Percentiles rank a stretch among this genome's conserved stretches.
Conservation (phyloP, 306 rosid species). For the Inga leiocalycina region DNA sequence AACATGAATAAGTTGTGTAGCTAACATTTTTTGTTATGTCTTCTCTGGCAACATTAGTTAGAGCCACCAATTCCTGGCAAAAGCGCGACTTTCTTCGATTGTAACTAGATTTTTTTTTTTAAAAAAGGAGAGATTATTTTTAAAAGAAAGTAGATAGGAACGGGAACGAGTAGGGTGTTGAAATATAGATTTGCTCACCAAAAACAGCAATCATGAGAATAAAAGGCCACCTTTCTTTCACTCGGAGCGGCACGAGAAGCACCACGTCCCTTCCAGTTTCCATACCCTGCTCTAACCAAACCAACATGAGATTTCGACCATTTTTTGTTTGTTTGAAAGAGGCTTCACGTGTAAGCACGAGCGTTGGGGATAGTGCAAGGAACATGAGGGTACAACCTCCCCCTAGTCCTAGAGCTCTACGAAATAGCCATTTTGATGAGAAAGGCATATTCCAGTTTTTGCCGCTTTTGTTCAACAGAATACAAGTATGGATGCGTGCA, state of each 20-base stretch:
- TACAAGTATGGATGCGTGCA: background rate
- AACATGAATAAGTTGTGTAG: background rate
- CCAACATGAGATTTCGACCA: background rate
- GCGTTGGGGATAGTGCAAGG: slow-evolving; percentile 1
- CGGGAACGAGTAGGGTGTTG: background rate
- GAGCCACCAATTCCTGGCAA: background rate
- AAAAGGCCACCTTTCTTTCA: background rate
- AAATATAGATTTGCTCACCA: background rate
- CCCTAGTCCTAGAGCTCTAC: background rate
- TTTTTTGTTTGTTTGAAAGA: background rate
- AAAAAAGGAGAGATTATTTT: background rate
- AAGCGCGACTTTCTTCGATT: background rate
- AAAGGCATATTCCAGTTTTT: background rate
- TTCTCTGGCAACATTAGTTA: background rate
- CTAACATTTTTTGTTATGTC: background rate
- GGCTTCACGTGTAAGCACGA: slow-evolving; percentile 34
- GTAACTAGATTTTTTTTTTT: background rate
- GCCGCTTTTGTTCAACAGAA: background rate
- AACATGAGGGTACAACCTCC: background rate
- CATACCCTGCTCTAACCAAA: background rate
- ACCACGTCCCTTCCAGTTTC: background rate
- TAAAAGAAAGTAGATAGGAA: background rate
- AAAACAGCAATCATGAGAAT: background rate
- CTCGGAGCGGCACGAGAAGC: background rate
- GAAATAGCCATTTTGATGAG: background rate